Conservation (phyloP, 768 basidiomycete genomes). For the Xanthoconium purpureum region DNA sequence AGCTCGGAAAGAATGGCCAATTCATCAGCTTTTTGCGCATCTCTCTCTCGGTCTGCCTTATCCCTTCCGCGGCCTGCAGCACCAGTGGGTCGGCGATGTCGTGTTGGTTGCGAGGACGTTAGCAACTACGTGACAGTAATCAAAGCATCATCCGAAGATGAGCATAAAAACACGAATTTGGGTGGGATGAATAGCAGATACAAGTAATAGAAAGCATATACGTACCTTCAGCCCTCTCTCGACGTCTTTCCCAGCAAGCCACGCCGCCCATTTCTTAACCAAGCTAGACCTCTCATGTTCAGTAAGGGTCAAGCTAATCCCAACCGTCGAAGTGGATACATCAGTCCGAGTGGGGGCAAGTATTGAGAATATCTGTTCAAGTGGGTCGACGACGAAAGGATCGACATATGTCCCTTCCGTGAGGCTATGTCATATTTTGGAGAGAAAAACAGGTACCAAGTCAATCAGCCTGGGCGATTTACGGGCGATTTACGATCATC, state of each 20-base stretch:
- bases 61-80: conserved; percentile 20
- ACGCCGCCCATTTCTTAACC: conserved; percentile 74
- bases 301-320: conserved; percentile 5
- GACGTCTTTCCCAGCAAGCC: conserved; percentile 69
- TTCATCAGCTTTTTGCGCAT: conserved; percentile 23
- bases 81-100: conserved; percentile 21
- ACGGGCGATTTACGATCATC: neutral
- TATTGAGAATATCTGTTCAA: conserved; percentile 28
- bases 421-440: conserved; percentile 16
- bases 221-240: conserved; percentile 69
- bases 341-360: conserved; percentile 15
- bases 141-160: neutral
- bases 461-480: neutral
- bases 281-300: conserved; percentile 49
- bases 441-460: neutral
- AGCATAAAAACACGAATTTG: neutral
- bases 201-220: neutral
- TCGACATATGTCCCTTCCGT: conserved; percentile 26
- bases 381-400: conserved; percentile 24
- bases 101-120: conserved; percentile 16
- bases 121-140: conserved; percentile 13
- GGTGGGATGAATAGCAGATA: neutral
- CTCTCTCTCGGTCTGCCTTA: conserved; percentile 24
- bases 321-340: neutral
- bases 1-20: conserved; percentile 29